phyloP scores from a whole-genome alignment of 2,329 filamentous ascomycete species.

The Emmonsia crescens region DNA sequence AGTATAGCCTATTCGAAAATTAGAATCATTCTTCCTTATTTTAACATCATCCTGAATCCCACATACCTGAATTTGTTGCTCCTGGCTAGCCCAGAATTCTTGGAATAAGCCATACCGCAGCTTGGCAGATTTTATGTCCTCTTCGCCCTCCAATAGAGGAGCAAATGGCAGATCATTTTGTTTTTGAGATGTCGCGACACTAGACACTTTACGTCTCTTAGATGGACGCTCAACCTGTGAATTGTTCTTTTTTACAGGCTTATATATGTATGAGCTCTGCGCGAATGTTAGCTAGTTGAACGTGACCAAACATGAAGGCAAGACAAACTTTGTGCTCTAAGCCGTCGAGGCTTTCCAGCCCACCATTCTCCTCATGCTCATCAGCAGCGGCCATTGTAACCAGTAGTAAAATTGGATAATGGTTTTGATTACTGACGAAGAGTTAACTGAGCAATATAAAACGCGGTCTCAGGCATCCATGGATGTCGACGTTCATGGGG shows the following conservation, averaged over 20 bases:
- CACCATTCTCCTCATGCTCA: neutral
- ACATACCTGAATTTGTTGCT: conserved; percentile 30
- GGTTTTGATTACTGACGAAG: neutral
- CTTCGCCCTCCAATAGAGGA: conserved; percentile 30
- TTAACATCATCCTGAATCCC: neutral
- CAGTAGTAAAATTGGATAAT: neutral
- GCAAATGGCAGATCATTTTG: conserved; percentile 23
- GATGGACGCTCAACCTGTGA: conserved; percentile 34
- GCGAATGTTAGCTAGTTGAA: conserved; percentile 13
- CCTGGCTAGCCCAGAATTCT: conserved; percentile 29
- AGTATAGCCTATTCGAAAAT: conserved; percentile 19
- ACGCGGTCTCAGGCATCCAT: no score
- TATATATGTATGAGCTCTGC: conserved; percentile 54
- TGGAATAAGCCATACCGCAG: conserved; percentile 29
- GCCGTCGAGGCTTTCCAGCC: conserved; percentile 12
- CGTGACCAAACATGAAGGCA: neutral
- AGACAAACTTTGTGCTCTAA: conserved; percentile 22
- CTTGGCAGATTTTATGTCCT: conserved; percentile 22
- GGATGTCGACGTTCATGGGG: neutral
- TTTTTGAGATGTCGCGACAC: conserved; percentile 16
- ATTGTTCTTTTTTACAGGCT: conserved; percentile 37
- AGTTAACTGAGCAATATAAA: neutral
- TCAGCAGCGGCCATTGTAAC: neutral
- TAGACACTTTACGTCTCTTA: conserved; percentile 49
- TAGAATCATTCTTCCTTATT: neutral